phyloP scores from a whole-genome alignment of 176 grass and related monocot genomes.

The Microstegium vimineum region DNA sequence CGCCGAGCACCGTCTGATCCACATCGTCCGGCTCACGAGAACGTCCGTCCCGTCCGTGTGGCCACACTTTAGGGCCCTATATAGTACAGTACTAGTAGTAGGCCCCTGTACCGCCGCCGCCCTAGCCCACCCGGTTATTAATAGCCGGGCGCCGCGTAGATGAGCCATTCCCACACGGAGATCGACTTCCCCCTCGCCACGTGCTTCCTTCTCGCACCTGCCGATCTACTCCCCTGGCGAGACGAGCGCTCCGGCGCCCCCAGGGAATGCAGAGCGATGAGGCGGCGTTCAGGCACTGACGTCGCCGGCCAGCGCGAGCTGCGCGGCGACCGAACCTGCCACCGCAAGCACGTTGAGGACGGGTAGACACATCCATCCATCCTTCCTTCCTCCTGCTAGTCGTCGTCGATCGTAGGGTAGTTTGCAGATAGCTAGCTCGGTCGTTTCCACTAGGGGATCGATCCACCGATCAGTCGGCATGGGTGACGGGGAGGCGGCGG shows the following conservation, averaged over 20 bases:
- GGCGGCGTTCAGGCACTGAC: constrained; percentile 57
- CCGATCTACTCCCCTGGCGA: constrained; percentile 2
- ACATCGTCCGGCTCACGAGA: not conserved
- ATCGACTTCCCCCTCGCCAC: not conserved
- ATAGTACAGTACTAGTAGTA: not conserved
- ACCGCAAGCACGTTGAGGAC: constrained; percentile 85
- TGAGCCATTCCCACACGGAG: constrained; percentile 4
- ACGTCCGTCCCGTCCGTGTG: not conserved
- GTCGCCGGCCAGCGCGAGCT: constrained; percentile 46
- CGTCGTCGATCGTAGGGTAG: not conserved
- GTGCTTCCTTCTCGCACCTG: constrained; percentile 14
- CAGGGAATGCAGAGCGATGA: constrained; percentile 71
- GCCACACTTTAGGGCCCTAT: not conserved
- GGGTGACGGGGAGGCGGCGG: constrained; percentile 7
- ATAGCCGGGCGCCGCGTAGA: not conserved
- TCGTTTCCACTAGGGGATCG: not conserved
- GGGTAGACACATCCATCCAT: constrained; percentile 56
- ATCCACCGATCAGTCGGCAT: not conserved
- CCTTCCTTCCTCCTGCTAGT: not conserved
- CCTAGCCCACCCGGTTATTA: constrained; percentile 14
- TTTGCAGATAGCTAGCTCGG: not conserved
- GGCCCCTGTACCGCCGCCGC: constrained; percentile 6
- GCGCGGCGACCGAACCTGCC: constrained; percentile 65
- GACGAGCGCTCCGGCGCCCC: not conserved
- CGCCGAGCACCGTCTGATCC: not conserved